Evolutionary conservation across 306 rosid species (phyloP), one percentile per base, ranked within the genome.

Genomic region (Pueraria montana): DNA sequence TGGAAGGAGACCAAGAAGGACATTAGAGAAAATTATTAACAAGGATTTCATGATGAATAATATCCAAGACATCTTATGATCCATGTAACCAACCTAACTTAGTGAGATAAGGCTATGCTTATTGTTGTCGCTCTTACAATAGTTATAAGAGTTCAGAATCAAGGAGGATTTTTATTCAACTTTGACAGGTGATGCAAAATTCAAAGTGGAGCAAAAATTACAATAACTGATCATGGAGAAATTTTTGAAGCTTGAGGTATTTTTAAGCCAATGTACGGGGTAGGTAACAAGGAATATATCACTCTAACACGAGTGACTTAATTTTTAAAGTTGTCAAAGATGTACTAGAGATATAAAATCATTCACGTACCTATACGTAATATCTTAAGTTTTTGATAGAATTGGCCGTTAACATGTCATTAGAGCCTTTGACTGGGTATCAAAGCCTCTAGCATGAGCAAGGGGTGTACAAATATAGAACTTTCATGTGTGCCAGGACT

Each of bases 251-350:
- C 34, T 2, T 4, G 34, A 30, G 34, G 4, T 30, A 30, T 30
- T 30, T 30, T 30, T 30, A 30, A 30, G 34, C 34, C 34, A 2
- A 4, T 4, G 4, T 30, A 30, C 4, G 34, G 4, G 34, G 34
- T 30, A 30, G 4, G 4, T 68, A 20, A 69, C 20, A 69, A 43
- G 20, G 56, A 48, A 43, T 2, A 20, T 24, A 26, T 46, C 59
- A 71, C 55, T 62, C 34, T 11, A 62, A 62, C 4, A 68, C 11
- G 4, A 42, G 55, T 4, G 55, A 68, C 30, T 18, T 68, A 45
- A 48, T 46, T 45, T 72, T 52, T 16, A 13, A 72, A 26, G 43
- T 42, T 48, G 58, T n/a, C 76, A 49, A 58, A 63, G 43, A 63
- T 63, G 69, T 27, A 18, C 30, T 63, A 63, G 42, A 16, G 43